Evolutionary conservation across 768 basidiomycete species (phyloP).

Genomic region (Russula foetens): DNA sequence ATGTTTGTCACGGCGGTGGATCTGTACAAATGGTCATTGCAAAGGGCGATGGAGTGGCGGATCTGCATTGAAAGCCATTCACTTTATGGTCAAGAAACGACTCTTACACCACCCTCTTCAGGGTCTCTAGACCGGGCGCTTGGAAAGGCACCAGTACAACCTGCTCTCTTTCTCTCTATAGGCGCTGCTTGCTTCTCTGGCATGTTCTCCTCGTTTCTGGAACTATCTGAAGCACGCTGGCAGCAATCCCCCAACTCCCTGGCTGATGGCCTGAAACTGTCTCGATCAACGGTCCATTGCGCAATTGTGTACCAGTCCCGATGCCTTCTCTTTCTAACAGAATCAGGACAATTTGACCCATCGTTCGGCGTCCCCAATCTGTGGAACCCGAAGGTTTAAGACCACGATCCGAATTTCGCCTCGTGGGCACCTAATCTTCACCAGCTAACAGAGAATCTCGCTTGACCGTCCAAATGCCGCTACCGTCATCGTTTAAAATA

Average conservation of each 20-base stretch:
- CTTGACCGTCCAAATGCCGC: background rate
- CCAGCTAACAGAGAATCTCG: background rate
- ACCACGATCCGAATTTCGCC: background rate
- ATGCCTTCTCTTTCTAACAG: background rate
- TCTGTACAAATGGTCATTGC: background rate
- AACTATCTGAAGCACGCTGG: background rate
- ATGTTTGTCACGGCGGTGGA: background rate
- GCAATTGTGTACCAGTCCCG: background rate
- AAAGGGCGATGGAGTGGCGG: no score
- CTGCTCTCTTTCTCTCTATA: background rate
- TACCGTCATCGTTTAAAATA: background rate
- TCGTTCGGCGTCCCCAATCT: conserved; percentile 12
- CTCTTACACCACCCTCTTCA: no score
- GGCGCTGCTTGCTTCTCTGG: conserved; percentile 6
- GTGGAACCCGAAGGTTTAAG: background rate
- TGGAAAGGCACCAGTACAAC: background rate
- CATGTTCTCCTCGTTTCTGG: background rate
- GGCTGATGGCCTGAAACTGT: background rate
- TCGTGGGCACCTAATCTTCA: background rate
- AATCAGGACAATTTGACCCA: background rate
- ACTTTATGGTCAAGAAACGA: background rate
- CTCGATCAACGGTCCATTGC: background rate
- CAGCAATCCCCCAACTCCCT: background rate
- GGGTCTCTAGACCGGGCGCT: background rate
- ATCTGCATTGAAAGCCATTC: background rate